Evolutionary conservation across 1,284 basidiomycete genomes (phyloP).

Genomic region (Apiotrichum porosum): DNA sequence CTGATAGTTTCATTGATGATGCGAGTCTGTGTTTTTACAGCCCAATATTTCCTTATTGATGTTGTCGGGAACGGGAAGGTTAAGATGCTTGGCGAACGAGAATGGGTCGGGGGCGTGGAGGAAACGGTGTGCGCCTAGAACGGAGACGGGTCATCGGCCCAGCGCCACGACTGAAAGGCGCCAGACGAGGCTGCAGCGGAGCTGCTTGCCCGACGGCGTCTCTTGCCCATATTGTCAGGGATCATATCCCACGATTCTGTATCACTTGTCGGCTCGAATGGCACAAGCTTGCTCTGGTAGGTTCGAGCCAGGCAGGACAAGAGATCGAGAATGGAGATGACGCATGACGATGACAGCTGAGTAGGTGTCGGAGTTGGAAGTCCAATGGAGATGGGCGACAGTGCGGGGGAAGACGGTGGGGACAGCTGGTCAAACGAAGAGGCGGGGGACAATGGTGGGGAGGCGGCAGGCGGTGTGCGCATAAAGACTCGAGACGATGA

Average conservation of each 20-base stretch:
- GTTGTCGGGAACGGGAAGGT: too few relatives aligned
- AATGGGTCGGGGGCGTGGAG: neutral
- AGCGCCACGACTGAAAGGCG: slow-evolving; percentile 31
- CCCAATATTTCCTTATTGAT: neutral
- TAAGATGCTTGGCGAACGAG: neutral
- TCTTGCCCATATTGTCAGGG: slow-evolving; percentile 21
- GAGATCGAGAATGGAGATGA: slow-evolving; percentile 37
- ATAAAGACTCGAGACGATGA: slow-evolving; percentile 35
- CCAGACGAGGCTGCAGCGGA: slow-evolving; percentile 7
- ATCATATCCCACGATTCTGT: slow-evolving; percentile 14
- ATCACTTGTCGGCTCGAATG: slow-evolving; percentile 1
- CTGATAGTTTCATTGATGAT: neutral
- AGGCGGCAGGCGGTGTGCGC: slow-evolving; percentile 14
- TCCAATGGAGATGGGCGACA: slow-evolving; percentile 15
- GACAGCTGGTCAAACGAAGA: slow-evolving; percentile 21
- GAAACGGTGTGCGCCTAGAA: neutral
- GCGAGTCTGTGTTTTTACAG: neutral
- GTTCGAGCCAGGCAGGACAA: slow-evolving; percentile 26
- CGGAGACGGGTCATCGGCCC: slow-evolving; percentile 16
- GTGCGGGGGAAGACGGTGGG: slow-evolving; percentile 15
- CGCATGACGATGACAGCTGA: slow-evolving; percentile 31
- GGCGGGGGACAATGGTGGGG: slow-evolving; percentile 28
- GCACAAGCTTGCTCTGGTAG: slow-evolving; percentile 15
- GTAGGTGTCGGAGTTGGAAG: slow-evolving; percentile 29
- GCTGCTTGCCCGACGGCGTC: slow-evolving; percentile 20